These are phyloP conservation scores for Rhizopogon sp. DNA, from an alignment of 768 basidiomycete species.

Conservation along the genomic window DNA sequence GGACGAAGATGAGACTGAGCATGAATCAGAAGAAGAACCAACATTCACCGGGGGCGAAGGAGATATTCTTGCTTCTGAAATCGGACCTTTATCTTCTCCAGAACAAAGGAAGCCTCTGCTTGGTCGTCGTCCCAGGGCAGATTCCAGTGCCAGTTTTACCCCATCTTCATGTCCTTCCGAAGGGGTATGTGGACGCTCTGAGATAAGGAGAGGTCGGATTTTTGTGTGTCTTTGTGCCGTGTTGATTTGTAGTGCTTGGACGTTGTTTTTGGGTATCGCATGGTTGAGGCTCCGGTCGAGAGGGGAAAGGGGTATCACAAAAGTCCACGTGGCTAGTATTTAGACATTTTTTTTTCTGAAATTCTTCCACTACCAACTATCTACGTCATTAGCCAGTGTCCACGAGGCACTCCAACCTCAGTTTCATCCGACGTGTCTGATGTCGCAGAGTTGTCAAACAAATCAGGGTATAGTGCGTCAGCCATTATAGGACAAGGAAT, in stretches of 20 bases:
- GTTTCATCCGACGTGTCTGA: constrained; percentile 27
- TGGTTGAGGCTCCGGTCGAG: constrained; percentile 49
- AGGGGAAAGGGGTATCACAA: constrained; percentile 21
- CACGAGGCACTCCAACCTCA: constrained; percentile 24
- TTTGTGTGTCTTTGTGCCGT: constrained; percentile 39
- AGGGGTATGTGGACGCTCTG: constrained; percentile 21
- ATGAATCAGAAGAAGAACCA: neutral
- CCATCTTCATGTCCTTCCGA: constrained; percentile 10
- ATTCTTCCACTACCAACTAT: neutral
- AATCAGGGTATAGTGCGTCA: constrained; percentile 6
- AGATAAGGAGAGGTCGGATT: constrained; percentile 44
- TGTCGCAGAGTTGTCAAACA: constrained; percentile 20
- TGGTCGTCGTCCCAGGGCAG: neutral
- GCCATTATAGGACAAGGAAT: neutral
- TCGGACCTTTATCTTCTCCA: neutral
- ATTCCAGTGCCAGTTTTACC: neutral
- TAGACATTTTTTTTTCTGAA: neutral
- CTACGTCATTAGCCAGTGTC: constrained; percentile 24
- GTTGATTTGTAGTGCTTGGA: constrained; percentile 52
- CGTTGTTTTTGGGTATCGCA: constrained; percentile 59
- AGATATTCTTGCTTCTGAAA: constrained; percentile 5
- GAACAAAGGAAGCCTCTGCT: constrained; percentile 12
- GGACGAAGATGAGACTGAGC: neutral
- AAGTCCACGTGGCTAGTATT: neutral
- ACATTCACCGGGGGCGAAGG: neutral